Evolutionary conservation across 164 flowering plant genomes (phyloP), one percentile per base, ranked within the genome.

Genomic region (Hamamelis virginiana): DNA sequence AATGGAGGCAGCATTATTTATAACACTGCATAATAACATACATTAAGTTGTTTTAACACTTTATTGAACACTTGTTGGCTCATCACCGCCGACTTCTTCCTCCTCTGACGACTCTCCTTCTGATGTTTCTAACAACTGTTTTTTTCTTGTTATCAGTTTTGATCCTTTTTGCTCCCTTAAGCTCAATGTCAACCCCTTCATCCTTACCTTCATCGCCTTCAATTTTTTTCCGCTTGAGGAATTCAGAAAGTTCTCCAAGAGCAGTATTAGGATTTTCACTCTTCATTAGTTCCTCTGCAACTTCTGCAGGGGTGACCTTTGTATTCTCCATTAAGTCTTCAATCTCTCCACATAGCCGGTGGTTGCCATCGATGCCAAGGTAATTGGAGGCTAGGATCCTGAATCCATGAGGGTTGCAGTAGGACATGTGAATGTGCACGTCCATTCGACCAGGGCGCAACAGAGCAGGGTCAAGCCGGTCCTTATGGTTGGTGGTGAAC

Each of bases 361-460:
- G 74, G 22, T 71, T 43, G 13, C 28, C 77, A 0, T 27, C 0
- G 50, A 82, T n/a, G 15, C 64, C 78, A 28, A 87, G 78, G 74
- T 87, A 85, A 47, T 76, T 85, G 16, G 75, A 66, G 19, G 85
- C 91, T 28, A 85, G 59, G 26, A 69, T 21, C 60, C 26, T 74
- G 71, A 87, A 87, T 0, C 83, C 86, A 0, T 65, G 33, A 18
- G 64, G 57, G 0, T 82, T 82, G 66, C 83, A 76, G 43, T 82
- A 84, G 38, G 87, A 80, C 87, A 85, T 77, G 78, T 85, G 71
- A 19, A 87, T 77, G 65, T 87, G 91, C 80, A 80, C 72, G 74
- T 87, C 89, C 91, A 87, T 87, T 0, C 88, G 78, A 2, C 89
- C 90, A 0, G 90, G 85, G 1, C 91, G 83, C 44, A 85, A 67